Percentiles rank a stretch among this genome's conserved stretches.
These are phyloP conservation scores for Sporothrix protearum DNA, from an alignment of 2,329 filamentous ascomycete genomes.

Conservation along the genomic window DNA sequence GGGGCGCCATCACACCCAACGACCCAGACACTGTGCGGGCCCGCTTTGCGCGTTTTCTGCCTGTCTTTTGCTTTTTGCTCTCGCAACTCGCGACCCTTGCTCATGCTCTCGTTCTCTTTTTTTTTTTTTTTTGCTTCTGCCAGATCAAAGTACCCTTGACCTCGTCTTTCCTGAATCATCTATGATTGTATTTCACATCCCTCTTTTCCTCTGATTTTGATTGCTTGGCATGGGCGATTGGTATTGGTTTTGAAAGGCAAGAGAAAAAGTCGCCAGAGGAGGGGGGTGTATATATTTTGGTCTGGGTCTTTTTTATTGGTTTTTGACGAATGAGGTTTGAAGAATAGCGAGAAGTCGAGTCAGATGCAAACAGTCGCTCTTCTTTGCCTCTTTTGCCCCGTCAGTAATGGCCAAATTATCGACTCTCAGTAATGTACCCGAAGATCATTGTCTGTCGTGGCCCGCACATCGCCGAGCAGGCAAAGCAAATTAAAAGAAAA, in stretches of 20 bases:
- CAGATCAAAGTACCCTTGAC: background rate
- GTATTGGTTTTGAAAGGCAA: background rate
- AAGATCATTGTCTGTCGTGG: background rate
- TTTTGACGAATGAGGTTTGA: slow-evolving; percentile 3
- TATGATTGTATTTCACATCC: background rate
- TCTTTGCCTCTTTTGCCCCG: background rate
- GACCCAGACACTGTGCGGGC: slow-evolving; percentile 5
- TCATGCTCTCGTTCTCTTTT: background rate
- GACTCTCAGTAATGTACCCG: slow-evolving; percentile 4
- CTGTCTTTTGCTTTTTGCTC: background rate
- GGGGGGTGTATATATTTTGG: background rate
- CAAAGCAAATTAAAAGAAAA: background rate
- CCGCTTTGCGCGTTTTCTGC: slow-evolving; percentile 19
- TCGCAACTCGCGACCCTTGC: background rate
- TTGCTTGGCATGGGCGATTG: background rate
- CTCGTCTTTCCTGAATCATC: background rate
- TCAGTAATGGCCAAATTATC: slow-evolving; percentile 1
- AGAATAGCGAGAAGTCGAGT: background rate
- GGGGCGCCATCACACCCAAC: background rate
- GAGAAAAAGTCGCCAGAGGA: background rate
- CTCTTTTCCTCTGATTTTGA: background rate
- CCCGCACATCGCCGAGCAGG: background rate
- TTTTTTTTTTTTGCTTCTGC: background rate
- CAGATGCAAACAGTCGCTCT: background rate
- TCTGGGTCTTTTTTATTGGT: background rate